Base-by-base conservation (phyloP, 2,329 filamentous ascomycete species). In the Penicillium sp. region DNA sequence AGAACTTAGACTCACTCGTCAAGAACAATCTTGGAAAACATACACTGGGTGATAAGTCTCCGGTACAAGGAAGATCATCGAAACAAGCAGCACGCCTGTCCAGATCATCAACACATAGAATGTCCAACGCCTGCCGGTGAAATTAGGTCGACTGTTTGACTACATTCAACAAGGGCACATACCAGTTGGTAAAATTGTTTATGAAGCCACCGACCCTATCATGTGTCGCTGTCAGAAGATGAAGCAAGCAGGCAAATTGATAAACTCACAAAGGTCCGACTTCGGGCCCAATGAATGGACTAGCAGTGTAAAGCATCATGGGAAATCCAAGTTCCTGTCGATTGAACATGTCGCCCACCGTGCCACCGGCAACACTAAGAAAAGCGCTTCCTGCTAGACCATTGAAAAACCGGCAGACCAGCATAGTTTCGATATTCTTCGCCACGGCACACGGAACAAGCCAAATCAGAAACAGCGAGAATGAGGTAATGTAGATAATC, bases 41-140 rank as follows among this genome's bases (percentile, higher is more conserved):
- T 69, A 74, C 71, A 75, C 83, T 22, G 83, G 83, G 60, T 82
- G 90, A 72, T 95, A 96, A 1, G 92, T 97, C 77, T 97, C 92
- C 5, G 92, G 93, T 3, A 96, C 91, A 44, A 92, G 79, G 33
- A 91, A 70, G 33, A 87, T 70, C 52, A 96, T 87, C 57, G 85
- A 77, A 11, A 81, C 70, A 49, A 91, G 80, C 66, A 91, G 75
- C 8, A 80, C 74, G n/a, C 81, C 84, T 1, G 87, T 82, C 91
- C 91, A 96, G 50, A 96, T 96, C 50, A 96, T 76, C 57, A 96
- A 79, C 4, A 92, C 82, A 70, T 93, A 96, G 74, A 95, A 93
- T 0, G 88, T 90, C 90, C 90, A 95, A 52, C 90, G 80, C 88
- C 76, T 77, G 49, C 47, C n/a, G 29, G 13, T 29, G 7, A 27